Conservation (phyloP, 805 yeast species). For the Danielia reshetovae region DNA sequence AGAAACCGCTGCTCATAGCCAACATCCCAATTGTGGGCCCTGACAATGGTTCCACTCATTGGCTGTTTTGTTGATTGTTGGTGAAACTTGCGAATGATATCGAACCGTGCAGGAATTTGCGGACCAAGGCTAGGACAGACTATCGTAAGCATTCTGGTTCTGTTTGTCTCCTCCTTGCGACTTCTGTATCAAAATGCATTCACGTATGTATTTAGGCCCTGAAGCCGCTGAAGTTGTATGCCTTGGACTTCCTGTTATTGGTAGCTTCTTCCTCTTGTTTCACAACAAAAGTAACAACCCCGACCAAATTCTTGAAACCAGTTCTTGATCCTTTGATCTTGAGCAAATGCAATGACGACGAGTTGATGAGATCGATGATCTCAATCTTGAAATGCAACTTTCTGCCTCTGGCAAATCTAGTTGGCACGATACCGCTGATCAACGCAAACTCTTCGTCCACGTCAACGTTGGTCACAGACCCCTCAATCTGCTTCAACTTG, state of each 20-base stretch:
- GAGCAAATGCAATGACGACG: conserved; percentile 39
- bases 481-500: conserved; percentile 46
- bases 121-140: no score
- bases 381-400: conserved; percentile 45
- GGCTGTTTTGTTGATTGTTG: neutral
- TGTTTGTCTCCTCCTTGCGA: no score
- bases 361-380: conserved; percentile 33
- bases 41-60: conserved; percentile 61
- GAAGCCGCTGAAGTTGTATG: conserved; percentile 1
- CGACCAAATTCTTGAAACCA: conserved; percentile 41
- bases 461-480: conserved; percentile 40
- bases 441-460: conserved; percentile 42
- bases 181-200: no score
- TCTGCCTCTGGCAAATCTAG: conserved; percentile 40
- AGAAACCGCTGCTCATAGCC: conserved; percentile 55
- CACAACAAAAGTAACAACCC: conserved; percentile 42
- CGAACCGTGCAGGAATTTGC: no score
- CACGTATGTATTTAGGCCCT: no score
- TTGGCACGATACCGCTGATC: conserved; percentile 46
- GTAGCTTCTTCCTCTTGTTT: conserved; percentile 37
- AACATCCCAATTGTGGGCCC: conserved; percentile 59
- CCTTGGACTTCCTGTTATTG: conserved; percentile 10
- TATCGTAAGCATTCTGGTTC: no score
- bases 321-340: conserved; percentile 45
- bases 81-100: conserved; percentile 4